Evolutionary conservation across 805 yeast species (phyloP), one percentile per base, ranked within the genome.

Genomic region (Lachancea fermentati): DNA sequence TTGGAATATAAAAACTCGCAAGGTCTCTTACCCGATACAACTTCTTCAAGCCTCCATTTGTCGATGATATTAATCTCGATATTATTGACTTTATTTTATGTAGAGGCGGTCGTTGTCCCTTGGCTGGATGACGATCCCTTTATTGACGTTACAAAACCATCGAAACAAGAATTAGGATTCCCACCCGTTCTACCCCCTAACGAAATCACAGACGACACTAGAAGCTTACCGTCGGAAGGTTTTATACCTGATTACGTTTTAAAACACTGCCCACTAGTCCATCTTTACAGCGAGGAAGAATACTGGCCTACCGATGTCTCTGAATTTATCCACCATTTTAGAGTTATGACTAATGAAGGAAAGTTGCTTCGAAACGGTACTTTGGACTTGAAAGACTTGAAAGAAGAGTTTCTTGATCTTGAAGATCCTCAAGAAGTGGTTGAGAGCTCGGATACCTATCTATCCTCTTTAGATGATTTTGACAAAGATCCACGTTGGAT

Each of bases 281-380:
- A 86, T 55, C 67, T 91, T 8, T 89, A 91, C 65, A 79, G 94
- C 1, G 98, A 91, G 56, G 98, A 91, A 53, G 63, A 69, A 39
- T 91, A 89, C 56, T 67, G 83, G 49, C 96, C 98, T 0, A 86
- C 86, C 51, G 94, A 87, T 54, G 72, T 88, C 30, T 72, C 68
- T 19, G 75, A 82, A 15, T 91, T 63, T 57, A 88, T 85, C 5
- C 63, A 65, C 5, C 75, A 85, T 55, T 84, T 86, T 63, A 74
- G 73, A 47, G 71, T 82, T 15, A 71, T 71, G 15, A 73, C 71
- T 49, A 57, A 50, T 6, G 71, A 76, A 51, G 83, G 81, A 2
- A 59, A 78, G 0, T 52, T 57, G 2, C 48, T 69, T 2, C 37
- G 48, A 35, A 31, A 51, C 7, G 47, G 50, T 40, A 46, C 57